Evolutionary conservation across 495 filamentous ascomycete genomes (phyloP).

Genomic region (Daldinia grandis): DNA sequence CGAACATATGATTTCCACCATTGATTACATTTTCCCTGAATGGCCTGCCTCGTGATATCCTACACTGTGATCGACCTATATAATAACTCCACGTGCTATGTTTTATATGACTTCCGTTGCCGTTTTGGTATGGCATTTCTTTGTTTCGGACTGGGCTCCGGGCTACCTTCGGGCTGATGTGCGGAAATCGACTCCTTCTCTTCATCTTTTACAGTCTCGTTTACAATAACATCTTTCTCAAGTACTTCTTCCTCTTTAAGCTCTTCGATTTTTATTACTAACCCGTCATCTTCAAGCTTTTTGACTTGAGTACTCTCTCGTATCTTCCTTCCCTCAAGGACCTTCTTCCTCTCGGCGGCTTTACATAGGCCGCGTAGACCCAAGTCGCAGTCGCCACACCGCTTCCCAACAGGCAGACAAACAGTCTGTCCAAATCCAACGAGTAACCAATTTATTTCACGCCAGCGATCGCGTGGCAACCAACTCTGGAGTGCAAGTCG

Average conservation of each 20-base stretch:
- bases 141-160: slow-evolving; percentile 8
- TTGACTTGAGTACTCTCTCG: slow-evolving; percentile 41
- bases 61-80: not conserved
- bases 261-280: slow-evolving; percentile 36
- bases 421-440: slow-evolving; percentile 90
- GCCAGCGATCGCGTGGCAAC: slow-evolving; percentile 88
- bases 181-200: not conserved
- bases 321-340: slow-evolving; percentile 56
- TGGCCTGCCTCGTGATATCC: slow-evolving; percentile 22
- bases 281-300: slow-evolving; percentile 34
- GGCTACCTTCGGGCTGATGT: not conserved
- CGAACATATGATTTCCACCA: slow-evolving; percentile 23
- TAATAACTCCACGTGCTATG: slow-evolving; percentile 7
- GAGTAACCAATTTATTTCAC: slow-evolving; percentile 91
- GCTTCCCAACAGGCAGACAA: slow-evolving; percentile 80
- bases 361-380: slow-evolving; percentile 78
- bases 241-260: slow-evolving; percentile 43
- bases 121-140: slow-evolving; percentile 1
- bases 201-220: slow-evolving; percentile 30
- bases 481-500: slow-evolving; percentile 78
- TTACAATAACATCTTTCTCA: slow-evolving; percentile 46
- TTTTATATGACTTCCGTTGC: slow-evolving; percentile 14
- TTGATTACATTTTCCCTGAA: not conserved
- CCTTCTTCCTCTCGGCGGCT: slow-evolving; percentile 68
- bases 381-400: slow-evolving; percentile 84